These are phyloP conservation scores for Beauveria bassiana DNA, from an alignment of 2,329 filamentous ascomycete species.

Conservation along the genomic window DNA sequence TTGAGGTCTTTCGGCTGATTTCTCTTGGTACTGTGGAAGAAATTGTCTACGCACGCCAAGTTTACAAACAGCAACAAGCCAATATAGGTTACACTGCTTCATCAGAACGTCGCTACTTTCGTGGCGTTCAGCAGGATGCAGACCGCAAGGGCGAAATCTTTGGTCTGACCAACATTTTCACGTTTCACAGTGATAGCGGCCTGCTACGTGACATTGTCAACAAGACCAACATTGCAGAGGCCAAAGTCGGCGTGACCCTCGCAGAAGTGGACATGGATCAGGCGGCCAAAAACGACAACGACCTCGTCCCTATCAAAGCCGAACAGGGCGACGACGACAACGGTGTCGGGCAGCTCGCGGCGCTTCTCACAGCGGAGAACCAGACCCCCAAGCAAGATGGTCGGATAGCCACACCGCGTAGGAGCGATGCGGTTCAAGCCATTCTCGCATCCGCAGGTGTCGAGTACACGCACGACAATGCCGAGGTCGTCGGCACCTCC, in stretches of 20 bases:
- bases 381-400: slow-evolving; percentile 30
- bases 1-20: slow-evolving; percentile 90
- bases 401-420: slow-evolving; percentile 31
- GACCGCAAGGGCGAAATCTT: slow-evolving; percentile 90
- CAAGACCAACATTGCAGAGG: slow-evolving; percentile 95
- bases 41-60: slow-evolving; percentile 91
- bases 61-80: slow-evolving; percentile 98
- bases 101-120: slow-evolving; percentile 88
- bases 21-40: slow-evolving; percentile 92
- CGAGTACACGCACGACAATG: slow-evolving; percentile 93
- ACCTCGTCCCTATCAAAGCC: slow-evolving; percentile 34
- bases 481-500: slow-evolving; percentile 87
- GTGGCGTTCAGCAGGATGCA: slow-evolving; percentile 78
- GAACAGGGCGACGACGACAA: slow-evolving; percentile 52
- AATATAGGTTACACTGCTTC: slow-evolving; percentile 96
- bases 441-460: slow-evolving; percentile 85
- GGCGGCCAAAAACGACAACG: slow-evolving; percentile 46
- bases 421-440: slow-evolving; percentile 73
- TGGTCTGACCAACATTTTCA: slow-evolving; percentile 78
- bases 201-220: slow-evolving; percentile 93
- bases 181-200: slow-evolving; percentile 69
- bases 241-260: slow-evolving; percentile 73
- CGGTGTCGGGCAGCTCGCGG: slow-evolving; percentile 66
- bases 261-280: slow-evolving; percentile 67
- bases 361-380: slow-evolving; percentile 38